A percentile compares a stretch with the other conserved stretches of the same genome.
Evolutionary conservation across 305 asterid species (phyloP).

Genomic region (Solanum hybrid): DNA sequence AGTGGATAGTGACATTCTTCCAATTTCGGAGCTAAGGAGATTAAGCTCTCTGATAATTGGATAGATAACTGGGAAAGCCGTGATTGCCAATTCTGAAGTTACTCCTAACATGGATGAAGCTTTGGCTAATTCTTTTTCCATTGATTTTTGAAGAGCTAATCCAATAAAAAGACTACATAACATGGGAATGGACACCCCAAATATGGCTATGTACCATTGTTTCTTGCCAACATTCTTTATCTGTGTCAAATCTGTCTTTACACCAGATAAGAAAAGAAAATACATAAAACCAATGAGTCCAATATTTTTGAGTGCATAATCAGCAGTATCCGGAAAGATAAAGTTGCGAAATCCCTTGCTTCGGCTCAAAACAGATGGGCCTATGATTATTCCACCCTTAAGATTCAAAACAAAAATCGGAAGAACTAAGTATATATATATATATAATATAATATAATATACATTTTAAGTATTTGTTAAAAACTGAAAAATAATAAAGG

Average conservation of each 20-base stretch:
- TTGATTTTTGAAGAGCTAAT: slow-evolving; percentile 18
- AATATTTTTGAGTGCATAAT: slow-evolving; percentile 35
- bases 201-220: slow-evolving; percentile 41
- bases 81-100: slow-evolving; percentile 36
- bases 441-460: no score
- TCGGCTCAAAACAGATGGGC: slow-evolving; percentile 56
- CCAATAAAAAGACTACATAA: slow-evolving; percentile 22
- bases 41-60: slow-evolving; percentile 61
- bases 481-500: not conserved
- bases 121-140: slow-evolving; percentile 26
- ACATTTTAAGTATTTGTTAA: not conserved
- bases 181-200: slow-evolving; percentile 36
- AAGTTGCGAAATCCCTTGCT: slow-evolving; percentile 26
- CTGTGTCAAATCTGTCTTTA: slow-evolving; percentile 41
- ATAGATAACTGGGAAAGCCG: slow-evolving; percentile 62
- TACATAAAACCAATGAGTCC: slow-evolving; percentile 63
- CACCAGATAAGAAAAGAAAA: slow-evolving; percentile 61
- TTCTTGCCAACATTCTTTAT: slow-evolving; percentile 31
- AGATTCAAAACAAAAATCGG: not conserved
- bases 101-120: slow-evolving; percentile 43
- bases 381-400: slow-evolving; percentile 69
- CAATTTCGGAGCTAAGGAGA: slow-evolving; percentile 68
- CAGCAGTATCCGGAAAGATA: slow-evolving; percentile 44
- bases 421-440: not conserved
- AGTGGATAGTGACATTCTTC: slow-evolving; percentile 45